These are phyloP conservation scores for Arthrobotrys entomopaga DNA, from an alignment of 2,329 filamentous ascomycete species.

Conservation along the genomic window DNA sequence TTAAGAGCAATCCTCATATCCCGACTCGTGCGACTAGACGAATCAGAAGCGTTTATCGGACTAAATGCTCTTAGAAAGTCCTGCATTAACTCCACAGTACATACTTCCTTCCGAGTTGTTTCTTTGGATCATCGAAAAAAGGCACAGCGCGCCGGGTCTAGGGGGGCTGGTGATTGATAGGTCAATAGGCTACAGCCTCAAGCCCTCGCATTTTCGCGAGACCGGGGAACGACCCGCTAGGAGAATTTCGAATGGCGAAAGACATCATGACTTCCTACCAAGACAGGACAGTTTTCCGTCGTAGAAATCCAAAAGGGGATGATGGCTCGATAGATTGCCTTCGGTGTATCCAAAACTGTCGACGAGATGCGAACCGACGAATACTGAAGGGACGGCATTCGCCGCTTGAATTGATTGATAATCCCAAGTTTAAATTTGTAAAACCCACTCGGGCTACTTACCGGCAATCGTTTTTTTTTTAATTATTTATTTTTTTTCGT, in stretches of 20 bases:
- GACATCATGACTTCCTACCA: constrained; percentile 22
- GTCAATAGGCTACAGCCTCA: constrained; percentile 23
- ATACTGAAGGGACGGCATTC: constrained; percentile 30
- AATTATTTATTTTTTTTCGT: too few species aligned
- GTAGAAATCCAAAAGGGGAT: constrained; percentile 20
- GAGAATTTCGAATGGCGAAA: constrained; percentile 38
- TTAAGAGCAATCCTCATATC: constrained; percentile 10
- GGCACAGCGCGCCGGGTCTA: not conserved
- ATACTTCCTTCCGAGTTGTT: constrained; percentile 1
- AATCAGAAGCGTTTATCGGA: constrained; percentile 25
- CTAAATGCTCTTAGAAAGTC: constrained; percentile 4
- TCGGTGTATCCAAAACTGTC: constrained; percentile 14
- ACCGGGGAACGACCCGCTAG: constrained; percentile 26
- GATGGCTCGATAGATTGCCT: constrained; percentile 6
- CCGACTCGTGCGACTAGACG: constrained; percentile 19
- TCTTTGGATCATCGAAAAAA: constrained; percentile 8
- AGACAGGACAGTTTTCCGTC: not conserved
- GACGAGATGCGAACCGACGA: constrained; percentile 6
- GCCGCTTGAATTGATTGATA: constrained; percentile 14
- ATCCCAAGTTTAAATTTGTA: not conserved
- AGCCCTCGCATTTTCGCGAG: constrained; percentile 12
- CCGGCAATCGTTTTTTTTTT: constrained; percentile 18
- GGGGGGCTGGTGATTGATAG: constrained; percentile 38
- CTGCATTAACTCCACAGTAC: constrained; percentile 22
- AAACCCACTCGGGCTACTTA: constrained; percentile 18